Base-by-base conservation (phyloP, 331 rosid species). In the Phaseolus coccineus region DNA sequence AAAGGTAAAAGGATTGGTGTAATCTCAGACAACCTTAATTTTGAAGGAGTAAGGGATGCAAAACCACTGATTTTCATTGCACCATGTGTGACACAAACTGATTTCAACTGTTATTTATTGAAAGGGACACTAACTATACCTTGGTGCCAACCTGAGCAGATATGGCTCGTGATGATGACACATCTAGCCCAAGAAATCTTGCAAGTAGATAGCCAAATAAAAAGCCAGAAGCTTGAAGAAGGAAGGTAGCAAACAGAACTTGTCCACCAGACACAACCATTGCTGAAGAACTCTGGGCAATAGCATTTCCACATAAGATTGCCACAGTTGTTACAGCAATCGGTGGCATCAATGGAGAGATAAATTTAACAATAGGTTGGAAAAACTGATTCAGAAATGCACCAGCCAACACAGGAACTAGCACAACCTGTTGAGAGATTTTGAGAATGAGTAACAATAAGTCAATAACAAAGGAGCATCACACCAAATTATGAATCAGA, bases 131-230 rank as follows among this genome's bases (percentile, higher is more conserved):
- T 4, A 35, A 4, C 39, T 35, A 2, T 62, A 91, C 97, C 97
- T 94, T 97, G 92, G 87, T 92, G 89, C 98, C 98, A 71, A 94
- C 98, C 85, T 94, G 94, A 16, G 90, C 86, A 67, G 98, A 94
- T 85, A 94, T 75, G 3, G 98, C 89, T 72, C 96, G 90, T 0
- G 96, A 90, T 22, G 96, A 87, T 1, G 96, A 39, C 16, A 81
- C 68, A 46, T 89, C 96, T 66, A 94, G 33, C 28, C 92, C 89
- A 13, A 94, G 90, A 33, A 84, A 24, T 76, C 92, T 85, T 30
- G 97, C 80, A 71, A 92, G 85, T 16, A 87, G 0, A 30, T 92
- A 94, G 4, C 96, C 98, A 13, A 89, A 92, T 92, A 90, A 90
- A 83, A 88, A 89, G 4, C 98, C 98, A 8, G 85, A 89, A 58